Base-by-base conservation (phyloP, 177 flowering plant genomes). In the Viscum album region DNA sequence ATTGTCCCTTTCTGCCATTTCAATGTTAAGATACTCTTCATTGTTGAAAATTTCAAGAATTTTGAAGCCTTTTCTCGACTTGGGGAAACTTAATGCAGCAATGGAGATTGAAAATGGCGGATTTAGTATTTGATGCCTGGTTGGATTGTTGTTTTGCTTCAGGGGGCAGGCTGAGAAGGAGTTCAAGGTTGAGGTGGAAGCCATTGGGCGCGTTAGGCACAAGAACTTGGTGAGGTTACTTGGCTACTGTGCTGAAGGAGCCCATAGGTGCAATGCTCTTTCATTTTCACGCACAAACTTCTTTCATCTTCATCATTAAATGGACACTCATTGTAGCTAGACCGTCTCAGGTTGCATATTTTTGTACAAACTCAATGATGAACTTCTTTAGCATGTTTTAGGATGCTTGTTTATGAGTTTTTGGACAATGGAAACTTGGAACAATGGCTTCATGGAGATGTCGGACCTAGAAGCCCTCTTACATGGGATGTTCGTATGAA, bases 111-210 rank as follows among this genome's bases (percentile, higher is more conserved):
- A 7, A 13, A 17, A 23, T 47, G 45, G 2, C 12, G 24, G 29
- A 39, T 39, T 39, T 39, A 39, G 17, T 8, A 39, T 8, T n/a
- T n/a, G 17, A 13, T 45, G 52, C 63, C 24, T 70, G 59, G n/a
- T 68, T 54, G 35, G 21, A 33, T 28, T 52, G 21, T 78, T 70
- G 33, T 69, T 61, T 39, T 72, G 45, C 39, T 70, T 41, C 70
- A 89, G 95, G 81, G 92, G 95, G 60, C 95, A 89, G 76, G 95
- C 95, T 67, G 95, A 89, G 77, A 89, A 79, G 80, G 94, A 88
- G 78, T 88, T 88, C 68, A 88, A 85, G 80, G 90, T 86, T 45
- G 94, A 88, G 75, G 95, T 89, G 28, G 95, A 89, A 79, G 95
- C 90, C 52, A 87, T 89, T 74, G 95, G 95, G 23, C 88, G 91